Conservation (phyloP, 2,329 filamentous ascomycete species). For the Blumeriella jaapii region DNA sequence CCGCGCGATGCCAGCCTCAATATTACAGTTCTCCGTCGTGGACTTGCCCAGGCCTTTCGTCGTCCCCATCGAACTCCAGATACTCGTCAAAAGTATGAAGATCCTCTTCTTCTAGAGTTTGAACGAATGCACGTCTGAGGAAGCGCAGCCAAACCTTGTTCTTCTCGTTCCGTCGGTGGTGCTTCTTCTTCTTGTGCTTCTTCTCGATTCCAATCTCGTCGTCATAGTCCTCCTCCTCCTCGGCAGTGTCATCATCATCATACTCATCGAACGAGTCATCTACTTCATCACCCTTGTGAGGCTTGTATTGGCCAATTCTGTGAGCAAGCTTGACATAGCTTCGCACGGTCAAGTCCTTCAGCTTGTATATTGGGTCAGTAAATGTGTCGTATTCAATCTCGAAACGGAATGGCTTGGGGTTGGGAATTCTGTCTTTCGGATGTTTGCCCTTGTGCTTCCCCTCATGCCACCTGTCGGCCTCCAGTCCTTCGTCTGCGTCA, state of each 20-base stretch:
- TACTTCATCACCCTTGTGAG: constrained; percentile 26
- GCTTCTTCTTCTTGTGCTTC: constrained; percentile 34
- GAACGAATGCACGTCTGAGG: constrained; percentile 67
- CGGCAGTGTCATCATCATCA: constrained; percentile 14
- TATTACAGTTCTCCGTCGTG: constrained; percentile 9
- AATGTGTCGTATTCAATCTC: constrained; percentile 81
- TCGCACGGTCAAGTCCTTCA: constrained; percentile 74
- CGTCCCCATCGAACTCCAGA: neutral
- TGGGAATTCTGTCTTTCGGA: constrained; percentile 39
- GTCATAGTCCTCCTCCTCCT: constrained; percentile 16
- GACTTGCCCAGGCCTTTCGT: neutral
- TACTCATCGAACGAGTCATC: constrained; percentile 13
- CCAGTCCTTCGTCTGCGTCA: constrained; percentile 23
- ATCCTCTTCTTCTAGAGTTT: constrained; percentile 55
- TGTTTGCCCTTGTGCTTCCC: constrained; percentile 52
- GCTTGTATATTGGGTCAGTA: constrained; percentile 59
- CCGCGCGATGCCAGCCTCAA: constrained; percentile 5
- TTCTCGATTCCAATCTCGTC: constrained; percentile 24
- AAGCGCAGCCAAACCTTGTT: constrained; percentile 72
- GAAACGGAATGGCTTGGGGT: constrained; percentile 56
- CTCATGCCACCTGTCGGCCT: constrained; percentile 43
- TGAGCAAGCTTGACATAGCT: constrained; percentile 72
- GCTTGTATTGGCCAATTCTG: constrained; percentile 52
- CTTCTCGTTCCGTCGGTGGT: constrained; percentile 41
- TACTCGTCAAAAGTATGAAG: constrained; percentile 31